phyloP scores from a whole-genome alignment of 106 monocot species.

The Platanthera zijinensis region DNA sequence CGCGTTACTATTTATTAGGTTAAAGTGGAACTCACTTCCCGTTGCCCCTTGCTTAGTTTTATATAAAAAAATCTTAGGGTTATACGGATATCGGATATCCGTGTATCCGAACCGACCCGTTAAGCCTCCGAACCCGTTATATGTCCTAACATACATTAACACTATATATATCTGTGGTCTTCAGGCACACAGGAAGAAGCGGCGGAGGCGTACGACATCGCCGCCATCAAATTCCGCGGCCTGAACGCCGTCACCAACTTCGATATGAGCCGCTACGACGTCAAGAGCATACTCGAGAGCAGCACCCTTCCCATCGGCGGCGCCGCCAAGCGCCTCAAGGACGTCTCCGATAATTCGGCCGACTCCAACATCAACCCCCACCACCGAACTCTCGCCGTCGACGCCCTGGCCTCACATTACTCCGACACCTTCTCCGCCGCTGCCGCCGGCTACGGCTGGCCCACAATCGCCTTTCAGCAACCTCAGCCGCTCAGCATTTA shows the following conservation, averaged over 20 bases:
- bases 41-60: too few relatives aligned
- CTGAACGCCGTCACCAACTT: slow-evolving; percentile 98
- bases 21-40: too few relatives aligned
- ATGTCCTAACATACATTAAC: too few relatives aligned
- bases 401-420: slow-evolving; percentile 27
- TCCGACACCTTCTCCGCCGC: slow-evolving; percentile 23
- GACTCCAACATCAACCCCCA: slow-evolving; percentile 18
- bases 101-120: too few relatives aligned
- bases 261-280: slow-evolving; percentile 98
- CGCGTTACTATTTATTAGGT: too few relatives aligned
- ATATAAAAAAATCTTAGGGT: too few relatives aligned
- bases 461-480: slow-evolving; percentile 50
- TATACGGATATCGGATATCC: too few relatives aligned
- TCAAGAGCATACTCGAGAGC: slow-evolving; percentile 96
- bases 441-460: slow-evolving; percentile 42
- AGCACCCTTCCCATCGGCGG: slow-evolving; percentile 79
- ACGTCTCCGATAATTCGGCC: slow-evolving; percentile 24
- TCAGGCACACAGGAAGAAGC: slow-evolving; percentile 97
- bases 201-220: slow-evolving; percentile 97
- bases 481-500: slow-evolving; percentile 22
- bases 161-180: too few relatives aligned
- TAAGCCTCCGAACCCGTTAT: too few relatives aligned
- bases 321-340: slow-evolving; percentile 92
- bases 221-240: slow-evolving; percentile 94
- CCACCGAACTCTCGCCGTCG: slow-evolving; percentile 13